Percentiles rank a stretch among this genome's conserved stretches.
Conservation (phyloP, 257 asterid genomes). For the Primulina tabacum region DNA sequence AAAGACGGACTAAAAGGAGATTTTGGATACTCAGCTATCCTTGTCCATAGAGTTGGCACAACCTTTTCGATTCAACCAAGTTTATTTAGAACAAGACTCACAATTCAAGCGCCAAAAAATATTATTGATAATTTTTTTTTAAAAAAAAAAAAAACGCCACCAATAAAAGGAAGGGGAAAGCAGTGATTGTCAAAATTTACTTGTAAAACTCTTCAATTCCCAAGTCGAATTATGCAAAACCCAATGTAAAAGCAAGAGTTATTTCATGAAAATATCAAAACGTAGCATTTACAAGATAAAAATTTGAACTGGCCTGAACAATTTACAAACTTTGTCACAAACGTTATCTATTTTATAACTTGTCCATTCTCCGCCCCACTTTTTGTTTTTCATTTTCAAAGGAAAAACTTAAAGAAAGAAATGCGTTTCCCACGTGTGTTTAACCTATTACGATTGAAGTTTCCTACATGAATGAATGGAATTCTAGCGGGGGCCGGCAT, state of each 20-base stretch:
- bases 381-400: too few relatives aligned
- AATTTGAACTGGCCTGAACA: background rate
- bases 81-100: background rate
- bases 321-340: background rate
- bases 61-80: background rate
- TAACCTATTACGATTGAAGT: background rate
- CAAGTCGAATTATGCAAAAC: background rate
- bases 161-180: too few relatives aligned
- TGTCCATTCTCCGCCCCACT: background rate
- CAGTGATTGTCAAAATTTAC: too few relatives aligned
- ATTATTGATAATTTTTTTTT: too few relatives aligned
- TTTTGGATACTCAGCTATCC: too few relatives aligned
- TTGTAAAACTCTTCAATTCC: background rate
- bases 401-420: too few relatives aligned
- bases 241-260: background rate
- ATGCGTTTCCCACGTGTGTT: too few relatives aligned
- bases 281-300: background rate
- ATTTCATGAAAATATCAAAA: too few relatives aligned
- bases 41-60: too few relatives aligned
- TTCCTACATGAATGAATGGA: conserved; percentile 18
- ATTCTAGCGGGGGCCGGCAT: conserved; percentile 16
- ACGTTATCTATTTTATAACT: background rate
- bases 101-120: background rate
- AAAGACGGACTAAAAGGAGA: background rate
- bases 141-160: too few relatives aligned